Evolutionary conservation across 306 rosid species (phyloP).

Genomic region (Cucumis hystrix): DNA sequence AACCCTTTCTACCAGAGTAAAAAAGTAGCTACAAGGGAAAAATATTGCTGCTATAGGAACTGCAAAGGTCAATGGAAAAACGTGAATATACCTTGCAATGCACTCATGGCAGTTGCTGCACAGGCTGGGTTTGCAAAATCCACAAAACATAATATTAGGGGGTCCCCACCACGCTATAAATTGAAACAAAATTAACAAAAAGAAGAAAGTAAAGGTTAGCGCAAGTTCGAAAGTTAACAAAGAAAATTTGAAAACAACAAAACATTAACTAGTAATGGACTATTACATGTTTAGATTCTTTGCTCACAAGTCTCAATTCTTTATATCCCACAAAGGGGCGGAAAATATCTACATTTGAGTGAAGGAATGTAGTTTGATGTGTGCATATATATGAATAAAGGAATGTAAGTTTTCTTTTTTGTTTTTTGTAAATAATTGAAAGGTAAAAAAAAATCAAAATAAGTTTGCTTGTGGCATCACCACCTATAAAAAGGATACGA

Average conservation of each 20-base stretch:
- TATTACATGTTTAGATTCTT: constrained; percentile 75
- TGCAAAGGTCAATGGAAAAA: neutral
- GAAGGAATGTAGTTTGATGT: neutral
- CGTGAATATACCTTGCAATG: constrained; percentile 52
- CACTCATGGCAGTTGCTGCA: constrained; percentile 88
- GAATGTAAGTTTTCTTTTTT: constrained; percentile 2
- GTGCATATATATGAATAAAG: neutral
- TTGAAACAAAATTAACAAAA: neutral
- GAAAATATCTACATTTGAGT: constrained; percentile 47
- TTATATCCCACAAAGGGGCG: constrained; percentile 94
- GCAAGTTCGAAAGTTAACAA: neutral
- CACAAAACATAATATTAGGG: constrained; percentile 82
- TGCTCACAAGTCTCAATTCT: constrained; percentile 82
- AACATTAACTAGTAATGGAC: neutral
- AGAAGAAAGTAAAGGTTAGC: neutral
- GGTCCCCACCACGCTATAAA: constrained; percentile 73
- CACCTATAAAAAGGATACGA: constrained; percentile 51
- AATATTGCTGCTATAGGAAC: neutral
- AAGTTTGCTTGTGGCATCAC: constrained; percentile 4
- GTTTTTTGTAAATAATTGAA: neutral
- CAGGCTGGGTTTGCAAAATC: constrained; percentile 79
- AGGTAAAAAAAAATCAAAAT: neutral
- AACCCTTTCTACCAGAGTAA: neutral
- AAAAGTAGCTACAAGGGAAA: neutral
- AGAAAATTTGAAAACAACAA: neutral